Percentiles rank a stretch among this genome's conserved stretches.
These are phyloP conservation scores for Oryza coarctata DNA, from an alignment of 176 grass and related monocot species.

Conservation along the genomic window DNA sequence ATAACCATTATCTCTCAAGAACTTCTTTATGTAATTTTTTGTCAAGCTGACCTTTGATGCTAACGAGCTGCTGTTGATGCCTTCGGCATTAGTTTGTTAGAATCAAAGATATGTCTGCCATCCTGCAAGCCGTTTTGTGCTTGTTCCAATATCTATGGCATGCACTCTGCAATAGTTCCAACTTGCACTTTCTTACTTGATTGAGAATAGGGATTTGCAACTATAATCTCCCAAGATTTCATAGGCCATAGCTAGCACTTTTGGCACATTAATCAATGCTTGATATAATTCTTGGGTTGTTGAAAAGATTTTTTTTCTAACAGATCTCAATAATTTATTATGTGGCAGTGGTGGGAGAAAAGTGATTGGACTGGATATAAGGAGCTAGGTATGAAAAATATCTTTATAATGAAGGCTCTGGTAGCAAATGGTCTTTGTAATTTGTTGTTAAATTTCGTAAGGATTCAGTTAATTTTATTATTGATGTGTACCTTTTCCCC, in stretches of 20 bases:
- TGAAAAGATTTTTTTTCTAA: not conserved
- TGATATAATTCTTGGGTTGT: not conserved
- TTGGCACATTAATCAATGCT: not conserved
- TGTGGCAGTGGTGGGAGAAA: slow-evolving; percentile 96
- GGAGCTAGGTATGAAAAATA: slow-evolving; percentile 70
- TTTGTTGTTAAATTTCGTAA: slow-evolving; percentile 4
- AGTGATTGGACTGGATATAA: slow-evolving; percentile 99
- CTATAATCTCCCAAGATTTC: not conserved
- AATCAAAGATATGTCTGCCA: not conserved
- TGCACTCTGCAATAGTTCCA: not conserved
- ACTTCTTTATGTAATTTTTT: not conserved
- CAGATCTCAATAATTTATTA: slow-evolving; percentile 32
- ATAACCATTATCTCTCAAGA: not conserved
- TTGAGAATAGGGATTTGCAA: not conserved
- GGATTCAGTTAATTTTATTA: not conserved
- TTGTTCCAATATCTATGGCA: not conserved
- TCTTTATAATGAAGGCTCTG: slow-evolving; percentile 19
- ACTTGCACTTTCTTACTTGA: slow-evolving; percentile 28
- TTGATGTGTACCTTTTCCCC: not conserved
- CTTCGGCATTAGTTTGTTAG: slow-evolving; percentile 7
- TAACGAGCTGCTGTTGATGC: not conserved
- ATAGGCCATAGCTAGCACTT: not conserved
- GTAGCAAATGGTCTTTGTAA: not conserved
- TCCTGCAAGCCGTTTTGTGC: slow-evolving; percentile 7
- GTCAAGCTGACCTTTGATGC: not conserved